Base-by-base conservation (phyloP, 108 stramenopile genomes). In the Heterococcus sp. region DNA sequence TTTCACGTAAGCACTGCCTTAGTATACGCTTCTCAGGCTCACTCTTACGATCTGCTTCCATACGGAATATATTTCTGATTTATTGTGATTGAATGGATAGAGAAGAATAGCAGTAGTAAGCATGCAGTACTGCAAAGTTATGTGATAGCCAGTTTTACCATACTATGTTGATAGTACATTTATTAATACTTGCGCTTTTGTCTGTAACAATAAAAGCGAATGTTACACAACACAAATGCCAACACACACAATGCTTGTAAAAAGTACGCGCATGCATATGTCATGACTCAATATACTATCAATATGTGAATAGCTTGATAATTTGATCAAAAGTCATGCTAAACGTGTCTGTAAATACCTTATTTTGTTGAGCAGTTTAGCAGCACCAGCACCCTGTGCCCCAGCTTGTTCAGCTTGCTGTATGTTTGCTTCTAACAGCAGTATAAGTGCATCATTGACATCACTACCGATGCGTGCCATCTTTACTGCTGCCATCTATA, bases 361-460 rank as follows among this genome's bases (percentile, higher is more conserved):
- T 1, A 82, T 27, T 38, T 67, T 82, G 26, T 26, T 58, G 2
- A 82, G 74, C n/a, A 82, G 46, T 1, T 35, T 38, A 28, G 36
- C 81, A 36, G 73, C 64, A n/a, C 35, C 72, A 26, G n/a, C 38
- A 14, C 72, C 81, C 28, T 3, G 66, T 67, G 8, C 3, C 2
- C 67, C 74, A 28, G 81, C 81, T 21, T 37, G 35, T 32, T 73
- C 32, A 2, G 81, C 81, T 67, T 82, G 71, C 32, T 82, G 46
- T 30, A 82, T 2, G 73, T 82, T 82, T n/a, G 81, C 81, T 73
- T 82, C 27, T 11, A 82, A 30, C 5, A 82, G 73, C n/a, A 82
- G 68, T 14, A 82, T 46, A 3, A 82, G 81, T 8, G 81, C 73
- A 39, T 82, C 81, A 38, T 82, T 74, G 8, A 72, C 72, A 37